phyloP scores from a whole-genome alignment of 2,329 filamentous ascomycete species.

The Podosphaera fusca region DNA sequence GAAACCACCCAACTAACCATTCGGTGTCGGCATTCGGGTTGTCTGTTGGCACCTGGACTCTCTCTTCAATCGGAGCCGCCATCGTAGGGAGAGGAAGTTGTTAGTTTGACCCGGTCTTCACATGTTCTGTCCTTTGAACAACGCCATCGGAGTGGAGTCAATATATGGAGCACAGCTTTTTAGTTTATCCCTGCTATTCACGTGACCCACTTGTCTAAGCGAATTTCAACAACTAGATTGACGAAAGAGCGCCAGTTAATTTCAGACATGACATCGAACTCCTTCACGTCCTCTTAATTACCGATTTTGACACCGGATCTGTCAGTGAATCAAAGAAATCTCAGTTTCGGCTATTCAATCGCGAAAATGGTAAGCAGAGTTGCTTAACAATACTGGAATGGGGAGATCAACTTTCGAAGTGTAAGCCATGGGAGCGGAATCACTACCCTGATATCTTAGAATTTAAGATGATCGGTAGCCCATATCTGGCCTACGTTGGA shows the following conservation, averaged over 20 bases:
- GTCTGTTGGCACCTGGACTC: conserved; percentile 64
- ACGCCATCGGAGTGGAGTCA: too few species aligned
- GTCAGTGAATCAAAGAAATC: conserved; percentile 15
- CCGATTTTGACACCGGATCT: conserved; percentile 15
- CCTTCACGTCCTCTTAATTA: conserved; percentile 16
- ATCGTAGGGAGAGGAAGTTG: conserved; percentile 17
- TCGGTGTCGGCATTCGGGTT: conserved; percentile 95
- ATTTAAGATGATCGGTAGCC: too few species aligned
- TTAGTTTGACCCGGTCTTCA: not conserved
- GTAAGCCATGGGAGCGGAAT: too few species aligned
- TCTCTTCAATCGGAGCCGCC: conserved; percentile 38
- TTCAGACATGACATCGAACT: too few species aligned
- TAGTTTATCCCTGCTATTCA: too few species aligned
- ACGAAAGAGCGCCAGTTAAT: too few species aligned
- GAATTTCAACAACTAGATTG: conserved; percentile 1
- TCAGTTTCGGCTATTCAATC: conserved; percentile 23
- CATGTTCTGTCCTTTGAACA: too few species aligned
- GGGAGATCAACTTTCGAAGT: too few species aligned
- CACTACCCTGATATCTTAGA: too few species aligned
- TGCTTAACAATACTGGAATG: too few species aligned
- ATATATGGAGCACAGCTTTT: too few species aligned
- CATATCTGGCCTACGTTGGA: too few species aligned
- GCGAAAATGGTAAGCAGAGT: conserved; percentile 45
- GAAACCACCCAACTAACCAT: conserved; percentile 36
- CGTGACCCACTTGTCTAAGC: not conserved